Base-by-base conservation (phyloP, 352 stramenopile species). In the Pythium graminicola region DNA sequence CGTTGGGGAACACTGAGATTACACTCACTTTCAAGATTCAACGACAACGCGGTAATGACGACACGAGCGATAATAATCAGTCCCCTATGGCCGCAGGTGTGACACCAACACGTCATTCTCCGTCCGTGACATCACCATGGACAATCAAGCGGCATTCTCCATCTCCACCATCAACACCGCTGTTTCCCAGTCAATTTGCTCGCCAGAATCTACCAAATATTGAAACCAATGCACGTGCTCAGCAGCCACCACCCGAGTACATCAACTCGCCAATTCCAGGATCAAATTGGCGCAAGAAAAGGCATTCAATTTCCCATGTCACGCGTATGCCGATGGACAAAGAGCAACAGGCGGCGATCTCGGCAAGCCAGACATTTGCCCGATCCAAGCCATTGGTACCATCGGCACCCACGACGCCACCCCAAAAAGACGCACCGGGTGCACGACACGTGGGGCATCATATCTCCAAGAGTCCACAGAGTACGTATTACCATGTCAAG, bases 1-100 rank as follows among this genome's bases (percentile, higher is more conserved):
- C 64, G 52, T 46, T 89, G 3, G 80, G 80, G 23, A 55, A 61
- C 28, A 89, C 73, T 4, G 64, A 86, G 48, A 70, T 91, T 40
- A 22, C 20, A 44, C 54, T 52, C 20, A 22, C 10, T 27, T 54
- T 45, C 33, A 6, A 55, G 23, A 24, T 6, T 29, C 22, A n/a
- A 17, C 65, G 58, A 33, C 50, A 3, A 27, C 43, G 14, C 4
- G 8, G 24, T 20, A 47, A 51, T 4, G 60, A 69, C 22, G 43
- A 64, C 22, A 40, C n/a, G 16, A 31, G 6, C 42, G 60, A 39
- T 20, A 39, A 53, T 3, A 52, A 54, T 27, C 32, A 54, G 31
- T 9, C 20, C 3, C 17, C 31, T 4, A 22, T 40, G 19, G 23
- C 11, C 11, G 41, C 41, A n/a, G n/a, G n/a, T n/a, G n/a, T n/a